phyloP scores from a whole-genome alignment of 2,329 filamentous ascomycete species.

The Monosporascus sp. region DNA sequence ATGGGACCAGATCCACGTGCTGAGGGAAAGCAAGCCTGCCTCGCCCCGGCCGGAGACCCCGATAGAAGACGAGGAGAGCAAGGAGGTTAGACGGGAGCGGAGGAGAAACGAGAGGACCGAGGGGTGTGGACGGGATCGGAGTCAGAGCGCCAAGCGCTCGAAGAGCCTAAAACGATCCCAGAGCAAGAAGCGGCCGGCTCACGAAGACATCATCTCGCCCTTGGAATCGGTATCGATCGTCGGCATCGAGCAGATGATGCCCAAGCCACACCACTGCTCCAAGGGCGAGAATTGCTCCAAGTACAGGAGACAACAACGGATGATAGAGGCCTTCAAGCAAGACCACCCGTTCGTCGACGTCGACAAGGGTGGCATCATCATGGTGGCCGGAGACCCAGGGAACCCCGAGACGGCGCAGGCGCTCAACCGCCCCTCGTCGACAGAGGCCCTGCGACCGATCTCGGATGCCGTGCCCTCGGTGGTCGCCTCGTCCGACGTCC shows the following conservation, averaged over 20 bases:
- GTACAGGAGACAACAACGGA: slow-evolving; percentile 73
- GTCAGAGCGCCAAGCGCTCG: slow-evolving; percentile 28
- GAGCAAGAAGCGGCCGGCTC: slow-evolving; percentile 32
- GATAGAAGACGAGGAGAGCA: slow-evolving; percentile 55
- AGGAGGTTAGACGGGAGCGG: slow-evolving; percentile 42
- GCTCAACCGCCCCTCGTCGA: slow-evolving; percentile 48
- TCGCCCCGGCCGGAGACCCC: slow-evolving; percentile 52
- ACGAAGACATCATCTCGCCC: slow-evolving; percentile 66
- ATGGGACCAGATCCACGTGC: slow-evolving; percentile 72
- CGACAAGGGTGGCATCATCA: slow-evolving; percentile 60
- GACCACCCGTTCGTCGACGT: slow-evolving; percentile 66
- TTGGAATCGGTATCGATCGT: slow-evolving; percentile 86
- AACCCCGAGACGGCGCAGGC: slow-evolving; percentile 63
- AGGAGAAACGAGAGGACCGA: slow-evolving; percentile 31
- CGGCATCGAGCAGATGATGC: slow-evolving; percentile 82
- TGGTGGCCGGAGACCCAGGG: slow-evolving; percentile 73
- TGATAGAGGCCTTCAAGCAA: slow-evolving; percentile 68
- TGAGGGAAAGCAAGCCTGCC: slow-evolving; percentile 52
- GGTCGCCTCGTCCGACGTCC: slow-evolving; percentile 84
- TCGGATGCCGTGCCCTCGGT: slow-evolving; percentile 77
- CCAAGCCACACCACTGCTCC: slow-evolving; percentile 75
- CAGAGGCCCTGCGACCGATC: slow-evolving; percentile 55
- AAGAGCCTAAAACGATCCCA: slow-evolving; percentile 28
- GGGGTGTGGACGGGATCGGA: slow-evolving; percentile 11
- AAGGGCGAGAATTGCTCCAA: slow-evolving; percentile 85